A percentile compares a stretch with the other conserved stretches of the same genome.
These are phyloP conservation scores for Alternaria triticina DNA, from an alignment of 2,329 filamentous ascomycete genomes.

Conservation along the genomic window DNA sequence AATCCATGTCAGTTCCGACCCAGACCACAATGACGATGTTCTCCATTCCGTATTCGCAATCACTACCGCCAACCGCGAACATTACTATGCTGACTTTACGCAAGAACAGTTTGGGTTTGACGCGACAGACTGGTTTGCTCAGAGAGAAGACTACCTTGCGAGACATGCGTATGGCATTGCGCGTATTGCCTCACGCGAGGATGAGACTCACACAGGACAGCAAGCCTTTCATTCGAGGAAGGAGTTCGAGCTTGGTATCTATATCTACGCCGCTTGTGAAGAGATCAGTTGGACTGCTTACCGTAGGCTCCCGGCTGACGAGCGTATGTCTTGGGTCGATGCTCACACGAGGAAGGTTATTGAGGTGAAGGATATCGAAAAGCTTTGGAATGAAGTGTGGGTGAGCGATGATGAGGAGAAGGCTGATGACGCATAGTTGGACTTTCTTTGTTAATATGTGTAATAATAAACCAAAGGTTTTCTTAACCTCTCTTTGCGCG, in stretches of 20 bases:
- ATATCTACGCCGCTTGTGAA: background rate
- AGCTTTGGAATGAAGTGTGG: background rate
- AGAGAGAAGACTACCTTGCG: background rate
- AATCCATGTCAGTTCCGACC: background rate
- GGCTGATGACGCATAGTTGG: no score
- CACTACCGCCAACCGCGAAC: background rate
- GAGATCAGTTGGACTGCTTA: background rate
- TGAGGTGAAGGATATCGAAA: background rate
- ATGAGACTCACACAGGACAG: background rate
- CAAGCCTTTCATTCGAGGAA: background rate
- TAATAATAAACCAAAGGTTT: no score
- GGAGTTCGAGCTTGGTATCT: background rate
- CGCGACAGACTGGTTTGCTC: background rate
- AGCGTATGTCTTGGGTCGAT: background rate
- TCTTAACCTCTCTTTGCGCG: no score
- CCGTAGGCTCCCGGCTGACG: background rate
- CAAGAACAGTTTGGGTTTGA: constrained; percentile 5
- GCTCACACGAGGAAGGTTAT: background rate
- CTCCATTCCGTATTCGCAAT: background rate
- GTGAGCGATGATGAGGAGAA: background rate
- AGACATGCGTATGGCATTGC: background rate
- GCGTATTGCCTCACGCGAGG: background rate
- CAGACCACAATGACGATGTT: background rate
- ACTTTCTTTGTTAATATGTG: no score
- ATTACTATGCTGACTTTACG: constrained; percentile 7